Evolutionary conservation across 768 basidiomycete species (phyloP).

Genomic region (Xerocomellus amylosporus): DNA sequence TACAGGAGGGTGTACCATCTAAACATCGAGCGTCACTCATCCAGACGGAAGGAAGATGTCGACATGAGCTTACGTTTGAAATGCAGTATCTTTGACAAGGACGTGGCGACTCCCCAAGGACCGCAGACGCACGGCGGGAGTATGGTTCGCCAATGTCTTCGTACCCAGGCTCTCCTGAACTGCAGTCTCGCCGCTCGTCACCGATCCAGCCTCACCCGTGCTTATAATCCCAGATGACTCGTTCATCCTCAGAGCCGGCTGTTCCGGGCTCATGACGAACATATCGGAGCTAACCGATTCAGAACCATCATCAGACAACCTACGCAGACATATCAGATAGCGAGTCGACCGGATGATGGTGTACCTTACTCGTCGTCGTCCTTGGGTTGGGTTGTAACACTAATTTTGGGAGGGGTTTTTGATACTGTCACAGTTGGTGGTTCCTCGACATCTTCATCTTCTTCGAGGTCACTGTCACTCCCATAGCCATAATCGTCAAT

Average conservation of each 20-base stretch:
- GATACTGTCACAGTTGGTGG: background rate
- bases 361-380: conserved; percentile 8
- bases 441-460: conserved; percentile 27
- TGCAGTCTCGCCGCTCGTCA: background rate
- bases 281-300: conserved; percentile 18
- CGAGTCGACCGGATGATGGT: background rate
- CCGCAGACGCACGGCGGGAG: conserved; percentile 4
- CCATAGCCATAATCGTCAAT: conserved; percentile 29
- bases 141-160: background rate
- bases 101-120: conserved; percentile 20
- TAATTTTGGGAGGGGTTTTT: background rate
- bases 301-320: conserved; percentile 12
- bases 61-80: conserved; percentile 22
- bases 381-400: background rate
- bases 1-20: conserved; percentile 42
- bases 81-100: conserved; percentile 28
- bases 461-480: conserved; percentile 36
- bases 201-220: background rate
- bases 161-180: background rate
- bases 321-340: background rate
- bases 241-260: background rate
- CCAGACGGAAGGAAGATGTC: background rate
- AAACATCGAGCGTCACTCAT: background rate
- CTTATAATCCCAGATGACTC: background rate
- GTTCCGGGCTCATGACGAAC: conserved; percentile 16